Evolutionary conservation across 345 rosid species (phyloP), one percentile per base, ranked within the genome.

Genomic region (Acer saccharum): DNA sequence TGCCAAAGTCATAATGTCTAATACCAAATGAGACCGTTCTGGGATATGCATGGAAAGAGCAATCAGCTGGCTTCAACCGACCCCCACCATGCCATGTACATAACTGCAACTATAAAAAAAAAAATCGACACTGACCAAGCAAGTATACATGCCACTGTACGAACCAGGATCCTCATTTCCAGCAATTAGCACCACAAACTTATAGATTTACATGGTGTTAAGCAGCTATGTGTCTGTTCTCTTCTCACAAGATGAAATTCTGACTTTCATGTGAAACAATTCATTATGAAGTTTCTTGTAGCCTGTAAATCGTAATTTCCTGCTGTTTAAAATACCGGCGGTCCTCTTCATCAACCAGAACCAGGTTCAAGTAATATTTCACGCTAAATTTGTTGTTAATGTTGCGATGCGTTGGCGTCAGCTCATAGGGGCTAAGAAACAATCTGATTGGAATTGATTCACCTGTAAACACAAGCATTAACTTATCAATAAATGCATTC

Each of bases 321-420:
- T 96, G 98, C 86, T 96, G 98, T 88, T 92, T 96, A 80, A 96
- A 96, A 78, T 96, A 96, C 69, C 98, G 90, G 48, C 98, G 93
- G 76, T 94, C 99, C 86, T 96, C 99, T 85, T 96, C 99, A 79
- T 94, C 98, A 1, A 96, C 95, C 73, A 96, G 88, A 66, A 96
- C 98, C 63, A 96, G 97, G 82, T 96, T 96, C 91, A 96, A 85
- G 83, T 89, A 94, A 71, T 96, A 94, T 83, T 96, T 96, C 75
- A 94, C 98, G 16, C 97, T 96, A 83, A 94, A 96, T 84, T 96
- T 96, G 91, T 96, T 94, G 91, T 96, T 96, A 44, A 96, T 92
- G 85, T 94, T 96, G 81, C 90, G 87, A 81, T 94, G 91, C 0
- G 99, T 94, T 60, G 99, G 99, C 7, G 98, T 94, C 87, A 96